Conservation (phyloP, 2,329 filamentous ascomycete genomes). For the Fusarium newnesense region DNA sequence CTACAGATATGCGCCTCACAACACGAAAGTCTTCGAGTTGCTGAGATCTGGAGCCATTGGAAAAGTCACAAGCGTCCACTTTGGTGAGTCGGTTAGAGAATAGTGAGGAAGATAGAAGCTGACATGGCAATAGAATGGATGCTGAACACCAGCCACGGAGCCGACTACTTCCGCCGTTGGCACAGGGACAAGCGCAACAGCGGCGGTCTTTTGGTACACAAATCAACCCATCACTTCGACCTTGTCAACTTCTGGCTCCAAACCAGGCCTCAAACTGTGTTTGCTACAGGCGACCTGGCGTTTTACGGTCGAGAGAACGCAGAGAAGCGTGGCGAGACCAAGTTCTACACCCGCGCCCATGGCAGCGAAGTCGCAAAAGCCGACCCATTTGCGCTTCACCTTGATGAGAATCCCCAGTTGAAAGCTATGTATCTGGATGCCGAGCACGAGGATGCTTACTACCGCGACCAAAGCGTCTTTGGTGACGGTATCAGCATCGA, state of each 20-base stretch:
- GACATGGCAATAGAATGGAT: conserved; percentile 60
- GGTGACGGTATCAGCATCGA: conserved; percentile 72
- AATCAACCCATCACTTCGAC: conserved; percentile 72
- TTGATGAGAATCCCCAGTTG: conserved; percentile 63
- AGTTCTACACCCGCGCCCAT: conserved; percentile 62
- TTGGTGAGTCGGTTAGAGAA: conserved; percentile 39
- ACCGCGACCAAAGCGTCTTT: conserved; percentile 71
- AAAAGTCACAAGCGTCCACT: conserved; percentile 66
- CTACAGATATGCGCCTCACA: conserved; percentile 73
- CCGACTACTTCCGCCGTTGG: conserved; percentile 73
- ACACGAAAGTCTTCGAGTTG: conserved; percentile 67
- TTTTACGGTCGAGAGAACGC: conserved; percentile 73
- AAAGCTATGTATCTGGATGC: conserved; percentile 70
- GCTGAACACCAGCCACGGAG: conserved; percentile 69
- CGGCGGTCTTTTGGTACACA: conserved; percentile 69
- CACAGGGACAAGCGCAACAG: conserved; percentile 70
- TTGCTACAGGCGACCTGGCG: conserved; percentile 66
- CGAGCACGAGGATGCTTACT: conserved; percentile 71
- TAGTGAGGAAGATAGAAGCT: background rate
- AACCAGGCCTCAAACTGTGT: conserved; percentile 64
- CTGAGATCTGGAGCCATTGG: conserved; percentile 66
- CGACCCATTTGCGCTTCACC: conserved; percentile 69
- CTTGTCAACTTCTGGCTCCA: conserved; percentile 72
- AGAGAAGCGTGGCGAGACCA: conserved; percentile 61
- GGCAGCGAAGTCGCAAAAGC: conserved; percentile 61